A percentile compares a stretch with the other conserved stretches of the same genome.
phyloP scores from a whole-genome alignment of 495 filamentous ascomycete species.

The Penicillium crystallinum region DNA sequence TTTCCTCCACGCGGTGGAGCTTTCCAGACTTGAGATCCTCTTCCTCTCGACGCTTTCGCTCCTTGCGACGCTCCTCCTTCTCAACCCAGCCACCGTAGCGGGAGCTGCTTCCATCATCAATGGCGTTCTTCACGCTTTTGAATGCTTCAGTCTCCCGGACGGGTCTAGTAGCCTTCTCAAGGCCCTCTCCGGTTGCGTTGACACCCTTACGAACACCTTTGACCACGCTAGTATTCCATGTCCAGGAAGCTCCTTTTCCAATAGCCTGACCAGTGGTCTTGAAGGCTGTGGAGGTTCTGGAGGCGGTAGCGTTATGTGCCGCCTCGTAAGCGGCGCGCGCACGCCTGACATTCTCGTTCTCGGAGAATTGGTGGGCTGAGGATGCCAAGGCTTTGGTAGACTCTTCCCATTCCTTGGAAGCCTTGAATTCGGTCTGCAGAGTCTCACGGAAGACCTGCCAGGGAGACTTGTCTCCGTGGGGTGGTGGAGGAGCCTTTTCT shows the following conservation, averaged over 20 bases:
- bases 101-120: conserved; percentile 95
- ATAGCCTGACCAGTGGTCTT: conserved; percentile 81
- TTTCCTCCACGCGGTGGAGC: conserved; percentile 45
- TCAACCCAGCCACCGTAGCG: conserved; percentile 95
- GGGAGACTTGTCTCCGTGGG: conserved; percentile 94
- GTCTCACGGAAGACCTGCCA: conserved; percentile 99
- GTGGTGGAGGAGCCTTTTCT: conserved; percentile 78
- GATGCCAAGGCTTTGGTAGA: conserved; percentile 90
- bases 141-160: conserved; percentile 91
- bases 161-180: conserved; percentile 91
- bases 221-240: conserved; percentile 91
- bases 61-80: conserved; percentile 81
- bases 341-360: conserved; percentile 84
- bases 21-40: conserved; percentile 50
- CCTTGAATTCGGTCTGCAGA: conserved; percentile 84
- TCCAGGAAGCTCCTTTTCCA: conserved; percentile 88
- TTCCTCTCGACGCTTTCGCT: conserved; percentile 67
- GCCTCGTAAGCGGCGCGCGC: conserved; percentile 81
- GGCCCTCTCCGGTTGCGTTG: conserved; percentile 71
- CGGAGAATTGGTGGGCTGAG: conserved; percentile 83
- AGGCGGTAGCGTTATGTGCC: conserved; percentile 69
- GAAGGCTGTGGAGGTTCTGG: conserved; percentile 68
- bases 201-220: conserved; percentile 88
- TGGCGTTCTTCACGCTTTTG: conserved; percentile 89
- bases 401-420: conserved; percentile 98